Percentiles rank a stretch among this genome's conserved stretches.
Conservation (phyloP, 1,284 basidiomycete species). For the Fistulinella cinereoalba region DNA sequence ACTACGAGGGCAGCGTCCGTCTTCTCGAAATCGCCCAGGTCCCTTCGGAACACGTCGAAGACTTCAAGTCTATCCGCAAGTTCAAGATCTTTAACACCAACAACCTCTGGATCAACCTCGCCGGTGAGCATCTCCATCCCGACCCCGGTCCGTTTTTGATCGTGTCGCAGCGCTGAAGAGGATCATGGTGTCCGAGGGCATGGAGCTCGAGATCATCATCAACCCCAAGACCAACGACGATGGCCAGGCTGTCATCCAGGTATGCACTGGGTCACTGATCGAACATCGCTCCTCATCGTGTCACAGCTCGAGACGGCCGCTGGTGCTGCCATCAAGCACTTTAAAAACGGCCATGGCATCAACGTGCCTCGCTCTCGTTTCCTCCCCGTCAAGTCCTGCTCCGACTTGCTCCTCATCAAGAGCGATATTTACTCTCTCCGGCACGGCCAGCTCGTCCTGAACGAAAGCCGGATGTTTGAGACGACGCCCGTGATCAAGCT, state of each 20-base stretch:
- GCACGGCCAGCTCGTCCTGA: slow-evolving; percentile 94
- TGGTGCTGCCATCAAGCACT: slow-evolving; percentile 98
- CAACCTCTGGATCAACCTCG: slow-evolving; percentile 96
- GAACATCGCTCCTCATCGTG: slow-evolving; percentile 23
- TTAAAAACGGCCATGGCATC: slow-evolving; percentile 92
- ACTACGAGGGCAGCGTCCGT: slow-evolving; percentile 93
- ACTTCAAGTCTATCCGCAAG: slow-evolving; percentile 94
- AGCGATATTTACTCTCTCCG: slow-evolving; percentile 94
- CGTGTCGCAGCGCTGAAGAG: slow-evolving; percentile 76
- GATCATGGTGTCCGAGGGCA: slow-evolving; percentile 86
- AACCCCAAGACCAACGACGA: slow-evolving; percentile 92
- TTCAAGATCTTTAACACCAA: slow-evolving; percentile 99
- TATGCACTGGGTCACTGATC: slow-evolving; percentile 9
- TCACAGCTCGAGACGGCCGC: slow-evolving; percentile 93
- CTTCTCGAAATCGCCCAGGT: slow-evolving; percentile 99
- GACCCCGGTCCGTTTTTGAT: slow-evolving; percentile 2
- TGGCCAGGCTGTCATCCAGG: slow-evolving; percentile 82
- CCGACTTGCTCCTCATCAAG: slow-evolving; percentile 93
- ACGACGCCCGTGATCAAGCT: slow-evolving; percentile 98
- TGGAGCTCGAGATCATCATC: slow-evolving; percentile 93
- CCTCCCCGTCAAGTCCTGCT: slow-evolving; percentile 93
- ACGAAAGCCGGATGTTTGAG: slow-evolving; percentile 86
- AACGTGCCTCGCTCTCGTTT: slow-evolving; percentile 98
- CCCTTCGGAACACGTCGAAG: slow-evolving; percentile 95
- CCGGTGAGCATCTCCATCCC: slow-evolving; percentile 40